Conservation (phyloP, 2,329 filamentous ascomycete genomes). For the Sporothrix mexicana region DNA sequence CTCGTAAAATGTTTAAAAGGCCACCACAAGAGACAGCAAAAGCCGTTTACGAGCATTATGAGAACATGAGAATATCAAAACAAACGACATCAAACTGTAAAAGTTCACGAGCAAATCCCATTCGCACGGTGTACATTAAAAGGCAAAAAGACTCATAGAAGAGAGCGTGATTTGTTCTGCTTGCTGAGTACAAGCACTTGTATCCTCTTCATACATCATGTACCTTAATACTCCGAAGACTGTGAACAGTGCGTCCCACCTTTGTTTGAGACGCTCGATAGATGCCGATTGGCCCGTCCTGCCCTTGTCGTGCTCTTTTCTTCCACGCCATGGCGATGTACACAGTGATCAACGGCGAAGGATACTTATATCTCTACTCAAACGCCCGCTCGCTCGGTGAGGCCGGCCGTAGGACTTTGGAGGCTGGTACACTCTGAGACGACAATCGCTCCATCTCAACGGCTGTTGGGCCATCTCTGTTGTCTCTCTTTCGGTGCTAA, state of each 20-base stretch:
- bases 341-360: no score
- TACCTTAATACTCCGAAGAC: neutral
- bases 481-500: neutral
- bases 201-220: no score
- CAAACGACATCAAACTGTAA: neutral
- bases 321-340: neutral
- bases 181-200: no score
- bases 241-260: conserved; percentile 5
- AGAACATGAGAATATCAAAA: neutral
- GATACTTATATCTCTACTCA: neutral
- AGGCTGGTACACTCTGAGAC: neutral
- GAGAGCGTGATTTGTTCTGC: neutral
- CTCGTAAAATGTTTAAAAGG: neutral
- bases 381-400: neutral
- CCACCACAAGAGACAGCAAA: no score
- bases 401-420: conserved; percentile 22
- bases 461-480: no score
- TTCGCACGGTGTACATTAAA: conserved; percentile 21
- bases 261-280: neutral
- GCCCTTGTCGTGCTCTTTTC: neutral
- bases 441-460: neutral
- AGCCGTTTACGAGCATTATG: neutral
- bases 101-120: neutral
- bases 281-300: neutral
- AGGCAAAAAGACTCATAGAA: neutral